Conservation (phyloP, 306 rosid genomes). For the Astragalus membranaceus region DNA sequence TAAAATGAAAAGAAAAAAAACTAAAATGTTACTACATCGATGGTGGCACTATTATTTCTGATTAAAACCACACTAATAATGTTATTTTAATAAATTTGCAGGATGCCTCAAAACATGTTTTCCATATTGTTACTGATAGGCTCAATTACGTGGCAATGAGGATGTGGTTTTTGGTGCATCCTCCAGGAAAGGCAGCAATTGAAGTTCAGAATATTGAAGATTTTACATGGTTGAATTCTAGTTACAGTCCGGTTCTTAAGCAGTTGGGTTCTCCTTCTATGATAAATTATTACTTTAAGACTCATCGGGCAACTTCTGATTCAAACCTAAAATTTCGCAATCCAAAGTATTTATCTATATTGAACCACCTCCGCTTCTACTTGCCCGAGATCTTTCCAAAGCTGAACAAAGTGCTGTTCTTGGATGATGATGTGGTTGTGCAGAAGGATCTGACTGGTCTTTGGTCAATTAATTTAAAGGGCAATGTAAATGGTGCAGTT, state of each 20-base stretch:
- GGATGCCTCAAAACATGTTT: constrained; percentile 75
- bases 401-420: constrained; percentile 77
- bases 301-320: constrained; percentile 70
- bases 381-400: constrained; percentile 87
- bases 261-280: constrained; percentile 82
- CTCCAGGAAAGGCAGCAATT: constrained; percentile 65
- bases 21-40: too few species aligned
- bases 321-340: constrained; percentile 80
- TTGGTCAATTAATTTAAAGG: constrained; percentile 80
- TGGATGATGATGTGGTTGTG: constrained; percentile 93
- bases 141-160: constrained; percentile 98
- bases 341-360: constrained; percentile 88
- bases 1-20: too few species aligned
- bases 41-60: not conserved
- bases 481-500: constrained; percentile 90
- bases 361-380: constrained; percentile 94
- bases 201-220: constrained; percentile 88
- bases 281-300: constrained; percentile 83
- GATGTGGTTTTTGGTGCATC: constrained; percentile 92
- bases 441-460: constrained; percentile 79
- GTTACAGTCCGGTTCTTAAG: constrained; percentile 91
- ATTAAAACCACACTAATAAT: constrained; percentile 13
- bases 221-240: constrained; percentile 87
- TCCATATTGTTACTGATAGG: constrained; percentile 89
- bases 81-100: constrained; percentile 35